phyloP scores from a whole-genome alignment of 139 green algal genomes.

The Marvania coccoides region DNA sequence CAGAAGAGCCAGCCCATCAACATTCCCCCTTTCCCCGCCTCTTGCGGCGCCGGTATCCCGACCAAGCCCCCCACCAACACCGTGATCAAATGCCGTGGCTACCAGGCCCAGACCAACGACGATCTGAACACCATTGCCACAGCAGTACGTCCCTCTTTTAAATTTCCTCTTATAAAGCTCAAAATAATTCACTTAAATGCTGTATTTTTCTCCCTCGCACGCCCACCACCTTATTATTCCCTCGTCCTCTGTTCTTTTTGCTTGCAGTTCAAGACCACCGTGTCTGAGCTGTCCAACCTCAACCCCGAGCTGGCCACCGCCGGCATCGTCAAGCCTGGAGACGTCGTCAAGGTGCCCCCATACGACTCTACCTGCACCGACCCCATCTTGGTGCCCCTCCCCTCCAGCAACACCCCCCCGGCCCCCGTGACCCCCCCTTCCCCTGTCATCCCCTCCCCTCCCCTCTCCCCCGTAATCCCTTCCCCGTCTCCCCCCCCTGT shows the following conservation, averaged over 20 bases:
- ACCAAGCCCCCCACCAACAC: slow-evolving; percentile 1
- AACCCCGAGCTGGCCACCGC: slow-evolving; percentile 13
- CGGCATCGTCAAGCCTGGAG: slow-evolving; percentile 3
- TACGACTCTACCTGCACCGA: slow-evolving; percentile 2
- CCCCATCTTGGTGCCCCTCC: neutral
- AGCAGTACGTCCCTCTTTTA: neutral
- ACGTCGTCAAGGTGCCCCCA: slow-evolving; percentile 15
- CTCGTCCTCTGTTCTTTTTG: neutral
- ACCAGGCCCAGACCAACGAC: slow-evolving; percentile 2
- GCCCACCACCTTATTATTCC: no score
- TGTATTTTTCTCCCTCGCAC: no score
- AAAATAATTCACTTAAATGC: neutral
- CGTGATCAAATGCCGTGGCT: slow-evolving; percentile 15
- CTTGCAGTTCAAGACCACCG: slow-evolving; percentile 17
- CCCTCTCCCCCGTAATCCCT: neutral
- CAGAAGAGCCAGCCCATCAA: slow-evolving; percentile 12
- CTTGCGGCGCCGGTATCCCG: slow-evolving; percentile 8
- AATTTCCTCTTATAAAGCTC: slow-evolving; percentile 2
- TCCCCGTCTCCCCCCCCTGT: neutral
- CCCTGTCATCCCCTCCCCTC: neutral
- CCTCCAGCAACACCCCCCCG: neutral
- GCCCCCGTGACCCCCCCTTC: neutral
- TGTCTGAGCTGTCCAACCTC: neutral
- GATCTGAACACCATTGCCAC: slow-evolving; percentile 12
- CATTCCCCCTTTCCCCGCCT: slow-evolving; percentile 18